These are phyloP conservation scores for Globisporangium splendens DNA, from an alignment of 352 stramenopile species.

Conservation along the genomic window DNA sequence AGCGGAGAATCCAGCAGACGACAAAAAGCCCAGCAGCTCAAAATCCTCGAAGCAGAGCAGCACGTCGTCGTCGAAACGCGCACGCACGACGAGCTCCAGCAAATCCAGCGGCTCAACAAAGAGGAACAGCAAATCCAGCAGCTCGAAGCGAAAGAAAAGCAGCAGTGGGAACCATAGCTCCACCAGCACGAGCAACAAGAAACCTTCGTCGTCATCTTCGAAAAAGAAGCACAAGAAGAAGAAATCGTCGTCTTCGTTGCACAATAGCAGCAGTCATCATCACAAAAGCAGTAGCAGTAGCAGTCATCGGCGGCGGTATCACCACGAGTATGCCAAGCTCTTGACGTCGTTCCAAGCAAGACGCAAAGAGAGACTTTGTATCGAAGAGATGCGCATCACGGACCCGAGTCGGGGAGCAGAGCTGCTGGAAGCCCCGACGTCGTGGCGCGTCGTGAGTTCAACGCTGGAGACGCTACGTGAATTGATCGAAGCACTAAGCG, in stretches of 20 bases:
- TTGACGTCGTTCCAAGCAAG: slow-evolving; percentile 46
- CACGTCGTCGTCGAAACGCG: slow-evolving; percentile 43
- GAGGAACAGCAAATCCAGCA: slow-evolving; percentile 34
- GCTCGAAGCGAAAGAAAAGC: slow-evolving; percentile 45
- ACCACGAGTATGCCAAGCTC: slow-evolving; percentile 73
- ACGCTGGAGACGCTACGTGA: slow-evolving; percentile 56
- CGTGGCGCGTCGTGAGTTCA: slow-evolving; percentile 71
- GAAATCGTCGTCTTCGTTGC: slow-evolving; percentile 60
- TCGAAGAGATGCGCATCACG: slow-evolving; percentile 54
- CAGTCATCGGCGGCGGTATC: slow-evolving; percentile 53
- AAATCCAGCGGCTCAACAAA: slow-evolving; percentile 47
- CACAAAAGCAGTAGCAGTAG: slow-evolving; percentile 38
- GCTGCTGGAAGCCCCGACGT: slow-evolving; percentile 45
- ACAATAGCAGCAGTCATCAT: slow-evolving; percentile 21
- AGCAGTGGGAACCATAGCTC: slow-evolving; percentile 30
- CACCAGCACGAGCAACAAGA: slow-evolving; percentile 54
- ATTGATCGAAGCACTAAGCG: slow-evolving; percentile 46
- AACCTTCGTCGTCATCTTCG: slow-evolving; percentile 36
- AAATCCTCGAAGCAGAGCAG: slow-evolving; percentile 24
- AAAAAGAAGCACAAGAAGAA: slow-evolving; percentile 70
- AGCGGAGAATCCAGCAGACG: slow-evolving; percentile 8
- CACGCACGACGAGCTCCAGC: slow-evolving; percentile 23
- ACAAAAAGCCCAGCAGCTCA: slow-evolving; percentile 16
- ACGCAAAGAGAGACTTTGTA: slow-evolving; percentile 48
- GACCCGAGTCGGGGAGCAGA: slow-evolving; percentile 25